Percentiles rank a stretch among this genome's conserved stretches.
Evolutionary conservation across 495 filamentous ascomycete species (phyloP).

Genomic region (Gamarada debralockiae): DNA sequence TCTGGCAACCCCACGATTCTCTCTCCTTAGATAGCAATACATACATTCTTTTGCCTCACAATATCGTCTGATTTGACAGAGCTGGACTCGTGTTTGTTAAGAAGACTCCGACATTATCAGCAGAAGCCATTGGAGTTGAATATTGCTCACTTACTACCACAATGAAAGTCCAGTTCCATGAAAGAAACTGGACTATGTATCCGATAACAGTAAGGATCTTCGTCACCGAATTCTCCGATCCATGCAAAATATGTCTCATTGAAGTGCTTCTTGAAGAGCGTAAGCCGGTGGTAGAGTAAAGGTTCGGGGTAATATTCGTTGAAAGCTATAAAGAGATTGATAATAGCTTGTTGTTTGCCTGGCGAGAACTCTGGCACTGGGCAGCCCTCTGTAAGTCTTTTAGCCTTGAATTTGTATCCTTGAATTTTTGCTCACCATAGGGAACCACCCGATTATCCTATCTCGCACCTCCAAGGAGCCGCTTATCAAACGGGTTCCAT

Average conservation of each 20-base stretch:
- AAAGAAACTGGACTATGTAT: conserved; percentile 73
- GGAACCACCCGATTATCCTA: conserved; percentile 73
- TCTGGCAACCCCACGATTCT: too few species aligned
- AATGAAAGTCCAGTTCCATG: conserved; percentile 77
- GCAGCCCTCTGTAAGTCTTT: conserved; percentile 53
- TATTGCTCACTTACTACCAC: conserved; percentile 39
- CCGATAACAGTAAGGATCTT: conserved; percentile 71
- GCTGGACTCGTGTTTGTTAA: conserved; percentile 66
- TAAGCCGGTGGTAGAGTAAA: conserved; percentile 47
- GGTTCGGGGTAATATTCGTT: conserved; percentile 56
- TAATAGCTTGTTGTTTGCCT: conserved; percentile 48
- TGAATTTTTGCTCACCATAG: conserved; percentile 37
- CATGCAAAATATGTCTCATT: conserved; percentile 70
- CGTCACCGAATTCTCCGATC: conserved; percentile 64
- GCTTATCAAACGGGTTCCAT: conserved; percentile 72
- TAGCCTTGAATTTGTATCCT: too few species aligned
- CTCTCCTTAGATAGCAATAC: too few species aligned
- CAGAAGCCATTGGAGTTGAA: conserved; percentile 1
- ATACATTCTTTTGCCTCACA: too few species aligned
- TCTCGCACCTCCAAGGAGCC: conserved; percentile 70
- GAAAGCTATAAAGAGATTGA: conserved; percentile 54
- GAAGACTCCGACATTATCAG: too few species aligned
- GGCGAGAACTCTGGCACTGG: conserved; percentile 39
- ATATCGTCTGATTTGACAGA: too few species aligned
- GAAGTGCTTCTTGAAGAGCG: conserved; percentile 46